These are phyloP conservation scores for Colletotrichum kahawae DNA, from an alignment of 2,329 filamentous ascomycete species.

Conservation along the genomic window DNA sequence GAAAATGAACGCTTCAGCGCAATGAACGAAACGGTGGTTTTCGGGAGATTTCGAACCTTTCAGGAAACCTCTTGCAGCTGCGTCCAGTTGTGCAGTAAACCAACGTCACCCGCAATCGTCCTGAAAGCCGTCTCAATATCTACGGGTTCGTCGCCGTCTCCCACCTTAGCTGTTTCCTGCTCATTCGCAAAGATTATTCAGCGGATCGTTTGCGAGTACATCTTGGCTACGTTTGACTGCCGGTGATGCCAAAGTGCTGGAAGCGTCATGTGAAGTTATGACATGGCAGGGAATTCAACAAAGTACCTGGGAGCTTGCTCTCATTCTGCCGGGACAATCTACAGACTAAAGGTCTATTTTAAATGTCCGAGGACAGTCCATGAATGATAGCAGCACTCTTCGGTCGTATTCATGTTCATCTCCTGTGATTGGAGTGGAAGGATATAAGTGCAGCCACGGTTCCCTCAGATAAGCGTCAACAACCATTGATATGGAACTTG, in stretches of 20 bases:
- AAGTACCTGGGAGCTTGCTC: no score
- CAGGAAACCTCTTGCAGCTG: background rate
- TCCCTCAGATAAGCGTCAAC: background rate
- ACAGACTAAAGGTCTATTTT: background rate
- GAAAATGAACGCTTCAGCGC: background rate
- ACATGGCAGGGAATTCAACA: no score
- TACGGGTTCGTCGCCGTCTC: background rate
- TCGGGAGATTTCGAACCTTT: background rate
- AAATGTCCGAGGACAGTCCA: background rate
- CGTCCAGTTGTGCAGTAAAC: no score
- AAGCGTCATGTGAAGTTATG: background rate
- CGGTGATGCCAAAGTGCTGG: background rate
- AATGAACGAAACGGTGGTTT: no score
- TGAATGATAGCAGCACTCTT: background rate
- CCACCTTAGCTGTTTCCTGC: background rate
- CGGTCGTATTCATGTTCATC: fast-evolving
- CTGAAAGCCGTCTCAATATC: background rate
- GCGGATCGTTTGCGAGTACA: background rate
- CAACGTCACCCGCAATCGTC: no score
- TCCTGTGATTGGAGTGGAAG: background rate
- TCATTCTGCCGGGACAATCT: background rate
- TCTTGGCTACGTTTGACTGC: background rate
- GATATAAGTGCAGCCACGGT: background rate
- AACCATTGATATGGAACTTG: background rate
- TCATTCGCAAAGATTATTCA: background rate